Conservation (phyloP, 2,329 filamentous ascomycete species). For the Xylariales sp. region DNA sequence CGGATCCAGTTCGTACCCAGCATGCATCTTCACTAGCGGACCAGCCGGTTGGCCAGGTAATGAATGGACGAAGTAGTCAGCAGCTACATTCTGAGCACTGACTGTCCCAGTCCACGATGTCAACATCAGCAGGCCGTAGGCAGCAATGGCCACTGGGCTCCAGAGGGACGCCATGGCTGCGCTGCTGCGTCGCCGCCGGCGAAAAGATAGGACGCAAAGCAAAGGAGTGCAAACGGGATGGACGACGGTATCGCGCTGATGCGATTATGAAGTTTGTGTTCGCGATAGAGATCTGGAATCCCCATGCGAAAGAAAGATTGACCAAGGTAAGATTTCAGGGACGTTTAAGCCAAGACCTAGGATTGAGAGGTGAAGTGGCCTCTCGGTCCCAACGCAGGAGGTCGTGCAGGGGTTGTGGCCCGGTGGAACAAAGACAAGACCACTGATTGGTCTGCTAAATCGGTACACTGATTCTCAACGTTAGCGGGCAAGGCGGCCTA, state of each 20-base stretch:
- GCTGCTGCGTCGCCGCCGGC: background rate
- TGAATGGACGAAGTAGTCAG: slow-evolving; percentile 84
- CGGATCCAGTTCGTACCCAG: slow-evolving; percentile 61
- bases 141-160: slow-evolving; percentile 19
- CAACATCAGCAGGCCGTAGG: slow-evolving; percentile 34
- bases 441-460: slow-evolving; percentile 4
- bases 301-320: background rate
- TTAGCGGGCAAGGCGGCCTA: background rate
- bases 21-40: slow-evolving; percentile 91
- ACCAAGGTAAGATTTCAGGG: background rate
- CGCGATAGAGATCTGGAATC: background rate
- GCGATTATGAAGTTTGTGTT: background rate
- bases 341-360: background rate
- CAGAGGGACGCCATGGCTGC: slow-evolving; percentile 24
- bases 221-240: background rate
- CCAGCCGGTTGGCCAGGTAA: slow-evolving; percentile 80
- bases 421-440: too few species aligned
- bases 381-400: slow-evolving; percentile 7
- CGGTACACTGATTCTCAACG: background rate
- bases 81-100: slow-evolving; percentile 50
- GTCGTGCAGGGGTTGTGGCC: too few species aligned
- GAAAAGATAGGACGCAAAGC: too few species aligned
- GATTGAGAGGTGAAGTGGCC: slow-evolving; percentile 5
- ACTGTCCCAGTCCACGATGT: slow-evolving; percentile 35
- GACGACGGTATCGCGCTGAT: background rate